Evolutionary conservation across 2,329 filamentous ascomycete species (phyloP).

Genomic region (Cladobotryum protrusum): DNA sequence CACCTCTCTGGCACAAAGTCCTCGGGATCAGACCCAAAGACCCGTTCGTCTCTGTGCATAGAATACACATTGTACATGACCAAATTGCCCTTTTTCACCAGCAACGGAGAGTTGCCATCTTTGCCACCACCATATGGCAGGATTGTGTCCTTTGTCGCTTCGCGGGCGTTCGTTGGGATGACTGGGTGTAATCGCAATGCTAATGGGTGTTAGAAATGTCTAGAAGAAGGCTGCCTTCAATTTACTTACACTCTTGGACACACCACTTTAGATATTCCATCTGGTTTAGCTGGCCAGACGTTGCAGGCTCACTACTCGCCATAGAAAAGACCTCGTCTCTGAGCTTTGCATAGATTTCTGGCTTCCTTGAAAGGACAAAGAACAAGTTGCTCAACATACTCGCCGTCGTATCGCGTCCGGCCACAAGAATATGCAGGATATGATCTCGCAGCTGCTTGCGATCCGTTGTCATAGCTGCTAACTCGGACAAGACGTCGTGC

Average conservation of each 20-base stretch:
- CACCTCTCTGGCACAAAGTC: constrained; percentile 37
- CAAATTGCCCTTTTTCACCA: constrained; percentile 40
- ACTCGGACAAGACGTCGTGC: constrained; percentile 45
- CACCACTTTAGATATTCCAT: constrained; percentile 51
- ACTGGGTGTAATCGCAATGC: constrained; percentile 46
- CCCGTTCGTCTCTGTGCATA: constrained; percentile 31
- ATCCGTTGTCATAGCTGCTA: constrained; percentile 40
- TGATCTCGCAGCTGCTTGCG: constrained; percentile 34
- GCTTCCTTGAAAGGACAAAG: constrained; percentile 35
- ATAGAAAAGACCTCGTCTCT: constrained; percentile 34
- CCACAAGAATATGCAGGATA: constrained; percentile 38
- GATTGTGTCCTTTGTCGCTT: constrained; percentile 35
- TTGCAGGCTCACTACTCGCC: constrained; percentile 30
- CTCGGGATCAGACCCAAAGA: constrained; percentile 32
- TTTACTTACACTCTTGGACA: constrained; percentile 48
- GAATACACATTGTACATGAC: constrained; percentile 39
- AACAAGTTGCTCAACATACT: constrained; percentile 38
- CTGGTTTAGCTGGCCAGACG: constrained; percentile 42
- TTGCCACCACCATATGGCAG: constrained; percentile 47
- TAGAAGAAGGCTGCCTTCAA: neutral
- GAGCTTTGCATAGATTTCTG: constrained; percentile 38
- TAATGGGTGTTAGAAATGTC: constrained; percentile 8
- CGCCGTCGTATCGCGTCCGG: constrained; percentile 42
- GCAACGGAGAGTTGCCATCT: constrained; percentile 41
- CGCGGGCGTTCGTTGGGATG: constrained; percentile 42